Evolutionary conservation across 2,329 filamentous ascomycete genomes (phyloP).

Genomic region (Claviceps monticola): DNA sequence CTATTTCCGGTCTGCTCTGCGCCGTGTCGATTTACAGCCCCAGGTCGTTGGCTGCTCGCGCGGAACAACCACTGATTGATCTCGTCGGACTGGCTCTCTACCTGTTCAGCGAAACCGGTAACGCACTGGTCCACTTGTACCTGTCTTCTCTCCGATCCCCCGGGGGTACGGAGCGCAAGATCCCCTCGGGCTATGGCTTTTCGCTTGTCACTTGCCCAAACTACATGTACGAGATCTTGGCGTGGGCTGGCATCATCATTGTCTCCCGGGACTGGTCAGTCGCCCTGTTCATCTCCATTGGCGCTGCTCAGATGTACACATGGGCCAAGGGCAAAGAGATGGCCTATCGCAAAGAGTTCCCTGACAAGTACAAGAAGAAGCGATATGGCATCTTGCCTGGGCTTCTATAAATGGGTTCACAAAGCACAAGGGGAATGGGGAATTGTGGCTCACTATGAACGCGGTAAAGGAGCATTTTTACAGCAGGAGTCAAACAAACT

Average conservation of each 20-base stretch:
- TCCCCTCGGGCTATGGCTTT: constrained; percentile 78
- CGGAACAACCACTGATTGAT: constrained; percentile 36
- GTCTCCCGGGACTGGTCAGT: constrained; percentile 70
- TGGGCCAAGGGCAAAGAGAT: constrained; percentile 92
- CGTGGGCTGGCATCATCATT: constrained; percentile 74
- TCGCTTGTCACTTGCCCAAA: constrained; percentile 85
- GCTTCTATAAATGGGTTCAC: constrained; percentile 39
- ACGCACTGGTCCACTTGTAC: constrained; percentile 66
- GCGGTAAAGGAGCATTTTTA: background rate
- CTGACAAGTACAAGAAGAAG: constrained; percentile 93
- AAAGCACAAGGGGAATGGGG: background rate
- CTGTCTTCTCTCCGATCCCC: constrained; percentile 63
- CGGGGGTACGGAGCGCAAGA: constrained; percentile 75
- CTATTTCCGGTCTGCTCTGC: constrained; percentile 64
- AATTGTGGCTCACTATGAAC: background rate
- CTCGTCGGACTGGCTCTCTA: constrained; percentile 60
- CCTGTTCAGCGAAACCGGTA: constrained; percentile 63
- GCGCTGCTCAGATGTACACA: constrained; percentile 62
- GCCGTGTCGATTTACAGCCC: constrained; percentile 79
- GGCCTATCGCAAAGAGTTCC: constrained; percentile 80
- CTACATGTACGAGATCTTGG: constrained; percentile 83
- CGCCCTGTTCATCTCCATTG: constrained; percentile 59
- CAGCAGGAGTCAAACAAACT: background rate
- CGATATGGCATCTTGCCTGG: constrained; percentile 69
- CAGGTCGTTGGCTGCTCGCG: constrained; percentile 48